A percentile compares a stretch with the other conserved stretches of the same genome.
Evolutionary conservation across 148 eudicot species (phyloP).

Genomic region (Arctostaphylos glauca): DNA sequence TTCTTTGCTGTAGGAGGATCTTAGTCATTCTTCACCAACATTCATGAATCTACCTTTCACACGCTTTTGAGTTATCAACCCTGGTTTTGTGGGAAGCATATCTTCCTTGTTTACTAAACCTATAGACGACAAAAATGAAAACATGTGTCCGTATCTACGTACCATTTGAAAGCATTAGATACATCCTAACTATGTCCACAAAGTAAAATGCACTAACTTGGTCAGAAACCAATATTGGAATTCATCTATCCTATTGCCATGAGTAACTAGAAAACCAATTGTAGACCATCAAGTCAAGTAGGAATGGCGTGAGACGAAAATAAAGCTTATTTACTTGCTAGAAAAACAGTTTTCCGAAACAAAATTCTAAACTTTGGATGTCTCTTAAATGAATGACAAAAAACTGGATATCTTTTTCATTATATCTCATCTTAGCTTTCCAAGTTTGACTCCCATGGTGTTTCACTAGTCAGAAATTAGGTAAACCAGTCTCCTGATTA

Average conservation of each 20-base stretch:
- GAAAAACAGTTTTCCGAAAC: too few relatives aligned
- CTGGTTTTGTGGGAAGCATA: slow-evolving; percentile 56
- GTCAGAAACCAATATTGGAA: background rate
- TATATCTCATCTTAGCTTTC: slow-evolving; percentile 35
- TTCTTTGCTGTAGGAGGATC: slow-evolving; percentile 25
- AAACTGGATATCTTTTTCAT: background rate
- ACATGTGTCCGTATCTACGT: background rate
- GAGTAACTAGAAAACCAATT: too few relatives aligned
- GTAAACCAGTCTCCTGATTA: slow-evolving; percentile 55
- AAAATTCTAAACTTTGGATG: too few relatives aligned
- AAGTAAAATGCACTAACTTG: too few relatives aligned
- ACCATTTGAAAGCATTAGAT: background rate
- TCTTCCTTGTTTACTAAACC: slow-evolving; percentile 56
- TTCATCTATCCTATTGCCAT: too few relatives aligned
- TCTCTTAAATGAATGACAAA: background rate
- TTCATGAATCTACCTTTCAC: slow-evolving; percentile 58
- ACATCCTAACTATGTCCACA: background rate
- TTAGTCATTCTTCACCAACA: slow-evolving; percentile 45
- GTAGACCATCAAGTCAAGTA: too few relatives aligned
- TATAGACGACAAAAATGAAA: slow-evolving; percentile 12
- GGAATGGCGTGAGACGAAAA: too few relatives aligned
- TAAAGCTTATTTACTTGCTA: too few relatives aligned
- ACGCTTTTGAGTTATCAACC: slow-evolving; percentile 51
- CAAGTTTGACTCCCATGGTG: slow-evolving; percentile 44
- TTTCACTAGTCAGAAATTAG: slow-evolving; percentile 39